Base-by-base conservation (phyloP, 106 monocot species). In the Hemerocallis citrina region DNA sequence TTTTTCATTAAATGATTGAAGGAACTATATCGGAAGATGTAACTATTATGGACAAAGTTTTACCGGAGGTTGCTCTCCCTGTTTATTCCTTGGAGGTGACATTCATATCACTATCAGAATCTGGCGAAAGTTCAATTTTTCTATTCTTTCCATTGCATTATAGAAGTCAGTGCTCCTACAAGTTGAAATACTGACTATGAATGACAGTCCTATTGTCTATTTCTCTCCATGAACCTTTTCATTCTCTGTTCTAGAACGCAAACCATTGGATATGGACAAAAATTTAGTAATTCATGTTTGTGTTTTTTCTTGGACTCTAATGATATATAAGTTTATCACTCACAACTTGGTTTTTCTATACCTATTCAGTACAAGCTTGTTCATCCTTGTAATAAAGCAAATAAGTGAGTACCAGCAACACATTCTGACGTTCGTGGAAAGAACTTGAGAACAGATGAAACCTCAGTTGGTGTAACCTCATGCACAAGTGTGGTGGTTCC, bases 31-130 rank as follows among this genome's bases (percentile, higher is more conserved):
- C 83, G 86, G 67, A 74, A 64, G 89, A 89, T 73, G 70, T 84
- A 28, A 71, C 52, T 32, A 20, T 90, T 28, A 77, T 95, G 74
- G 86, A 89, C 79, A 81, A 95, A 74, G 94, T 95, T 38, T 73
- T 95, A 61, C 74, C 80, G 34, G 94, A 89, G 52, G 94, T 89
- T 59, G 89, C 89, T 65, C 89, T 95, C 37, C 94, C 89, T 29
- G 83, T 67, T 74, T 74, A 81, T 43, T 80, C 74, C 71, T 72
- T 94, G 23, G 94, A 95, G 94, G 94, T 89, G 51, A 66, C 29
- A 50, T 44, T 59, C 40, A 41, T 37, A 39, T 41, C n/a, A 24
- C n/a, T n/a, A n/a, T n/a, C n/a, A n/a, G n/a, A n/a, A 3, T 54
- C 29, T n/a, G 6, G 16, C 15, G 16, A 54, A 16, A 54, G 31